These are phyloP conservation scores for Cryphonectria nitschkei DNA, from an alignment of 2,329 filamentous ascomycete genomes.

Conservation along the genomic window DNA sequence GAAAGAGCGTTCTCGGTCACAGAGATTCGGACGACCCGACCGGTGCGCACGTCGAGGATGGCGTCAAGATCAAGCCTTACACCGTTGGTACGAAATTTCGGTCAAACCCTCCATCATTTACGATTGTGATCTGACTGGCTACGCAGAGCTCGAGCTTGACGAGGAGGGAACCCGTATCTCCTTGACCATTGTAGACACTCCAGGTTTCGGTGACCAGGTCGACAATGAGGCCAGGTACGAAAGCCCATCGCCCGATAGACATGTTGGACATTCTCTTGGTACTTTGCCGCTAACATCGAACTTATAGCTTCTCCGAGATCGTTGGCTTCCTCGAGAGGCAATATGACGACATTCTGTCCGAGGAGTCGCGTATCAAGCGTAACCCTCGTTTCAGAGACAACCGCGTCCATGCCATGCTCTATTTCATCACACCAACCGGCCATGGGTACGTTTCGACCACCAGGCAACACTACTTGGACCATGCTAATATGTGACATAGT, in stretches of 20 bases:
- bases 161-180: constrained; percentile 99
- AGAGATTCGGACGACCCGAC: constrained; percentile 92
- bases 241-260: not conserved
- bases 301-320: constrained; percentile 86
- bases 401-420: constrained; percentile 95
- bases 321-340: constrained; percentile 98
- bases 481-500: constrained; percentile 49
- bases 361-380: constrained; percentile 99
- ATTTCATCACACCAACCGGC: constrained; percentile 98
- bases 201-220: constrained; percentile 97
- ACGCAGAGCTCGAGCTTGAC: constrained; percentile 85
- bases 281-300: constrained; percentile 10
- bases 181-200: constrained; percentile 96
- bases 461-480: not conserved
- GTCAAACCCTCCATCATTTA: not conserved
- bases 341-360: constrained; percentile 98
- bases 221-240: constrained; percentile 95
- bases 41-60: constrained; percentile 90
- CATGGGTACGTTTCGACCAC: constrained; percentile 68
- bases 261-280: not conserved
- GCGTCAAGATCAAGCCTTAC: constrained; percentile 97
- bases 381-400: constrained; percentile 99
- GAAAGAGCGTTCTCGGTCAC: constrained; percentile 85
- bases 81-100: constrained; percentile 76
- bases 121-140: constrained; percentile 34